Conservation (phyloP, 2,329 filamentous ascomycete species). For the Colletotrichum tanaceti region DNA sequence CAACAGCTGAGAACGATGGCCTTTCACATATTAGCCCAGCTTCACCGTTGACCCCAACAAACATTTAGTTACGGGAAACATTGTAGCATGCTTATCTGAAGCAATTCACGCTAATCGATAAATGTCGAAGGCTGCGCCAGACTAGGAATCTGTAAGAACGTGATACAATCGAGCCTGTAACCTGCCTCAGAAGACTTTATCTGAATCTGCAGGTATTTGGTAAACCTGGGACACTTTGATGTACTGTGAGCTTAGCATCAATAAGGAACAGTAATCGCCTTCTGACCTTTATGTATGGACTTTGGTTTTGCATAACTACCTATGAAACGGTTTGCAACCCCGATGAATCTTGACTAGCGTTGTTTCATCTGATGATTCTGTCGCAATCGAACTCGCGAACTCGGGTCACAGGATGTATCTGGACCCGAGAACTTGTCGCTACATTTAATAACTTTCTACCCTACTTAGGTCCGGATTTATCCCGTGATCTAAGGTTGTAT, state of each 20-base stretch:
- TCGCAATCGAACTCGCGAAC: no score
- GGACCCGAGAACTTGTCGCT: no score
- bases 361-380: slow-evolving; percentile 37
- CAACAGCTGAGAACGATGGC: neutral
- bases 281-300: neutral
- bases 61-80: neutral
- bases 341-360: neutral
- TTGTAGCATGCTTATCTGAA: neutral
- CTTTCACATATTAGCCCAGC: neutral
- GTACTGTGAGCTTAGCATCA: neutral
- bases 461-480: no score
- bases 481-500: no score
- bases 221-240: no score
- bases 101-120: no score
- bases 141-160: neutral
- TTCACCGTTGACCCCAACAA: no score
- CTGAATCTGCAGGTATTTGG: no score
- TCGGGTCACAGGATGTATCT: no score
- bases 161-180: neutral
- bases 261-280: neutral
- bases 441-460: no score
- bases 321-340: slow-evolving; percentile 36
- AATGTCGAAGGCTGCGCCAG: neutral
- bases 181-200: neutral
- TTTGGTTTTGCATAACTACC: neutral